Percentiles rank a stretch among this genome's conserved stretches.
Evolutionary conservation across 768 basidiomycete species (phyloP).

Genomic region (Dictyophora rubrovolvata): DNA sequence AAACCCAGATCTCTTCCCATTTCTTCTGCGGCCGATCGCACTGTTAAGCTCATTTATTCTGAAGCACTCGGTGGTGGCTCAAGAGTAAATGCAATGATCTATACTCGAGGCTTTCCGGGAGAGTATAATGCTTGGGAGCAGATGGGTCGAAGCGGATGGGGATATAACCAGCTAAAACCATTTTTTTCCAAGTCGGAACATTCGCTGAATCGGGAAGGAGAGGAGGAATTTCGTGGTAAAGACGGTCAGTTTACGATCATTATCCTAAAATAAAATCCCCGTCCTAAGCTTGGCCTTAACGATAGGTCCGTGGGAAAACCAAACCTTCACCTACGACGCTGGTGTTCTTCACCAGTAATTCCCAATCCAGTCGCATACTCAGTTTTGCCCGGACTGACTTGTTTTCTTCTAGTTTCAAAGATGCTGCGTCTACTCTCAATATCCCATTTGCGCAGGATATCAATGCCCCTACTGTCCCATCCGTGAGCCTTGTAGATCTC

Average conservation of each 20-base stretch:
- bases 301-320: background rate
- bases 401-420: background rate
- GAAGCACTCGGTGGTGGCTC: constrained; percentile 23
- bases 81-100: constrained; percentile 21
- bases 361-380: too few species aligned
- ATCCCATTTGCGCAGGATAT: background rate
- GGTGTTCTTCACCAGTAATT: too few species aligned
- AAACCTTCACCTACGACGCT: background rate
- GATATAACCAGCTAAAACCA: constrained; percentile 18
- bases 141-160: constrained; percentile 22
- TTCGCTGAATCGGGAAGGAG: constrained; percentile 7
- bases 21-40: background rate
- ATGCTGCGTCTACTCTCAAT: background rate
- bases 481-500: background rate
- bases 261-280: background rate
- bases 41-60: background rate
- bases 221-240: too few species aligned
- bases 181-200: constrained; percentile 20
- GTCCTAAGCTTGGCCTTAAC: background rate
- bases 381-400: background rate
- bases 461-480: background rate
- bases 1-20: background rate
- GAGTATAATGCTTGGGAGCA: constrained; percentile 23
- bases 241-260: background rate
- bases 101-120: constrained; percentile 19